Conservation (phyloP, 2,329 filamentous ascomycete species). For the Beauveria medogensis region DNA sequence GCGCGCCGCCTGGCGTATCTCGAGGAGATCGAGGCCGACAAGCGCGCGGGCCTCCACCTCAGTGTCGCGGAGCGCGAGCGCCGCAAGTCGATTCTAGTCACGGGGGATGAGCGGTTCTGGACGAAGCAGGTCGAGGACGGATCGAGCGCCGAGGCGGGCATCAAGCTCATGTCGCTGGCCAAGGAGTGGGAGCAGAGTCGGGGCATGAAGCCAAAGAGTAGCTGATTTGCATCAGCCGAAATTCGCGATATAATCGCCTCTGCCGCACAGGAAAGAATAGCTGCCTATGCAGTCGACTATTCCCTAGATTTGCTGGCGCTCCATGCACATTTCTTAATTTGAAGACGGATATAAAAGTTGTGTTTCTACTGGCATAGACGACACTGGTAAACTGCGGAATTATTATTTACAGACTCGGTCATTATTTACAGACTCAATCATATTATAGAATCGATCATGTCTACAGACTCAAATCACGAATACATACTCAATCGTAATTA, state of each 20-base stretch:
- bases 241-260: background rate
- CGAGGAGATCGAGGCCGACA: slow-evolving; percentile 33
- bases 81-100: slow-evolving; percentile 27
- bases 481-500: no score
- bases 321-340: no score
- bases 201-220: slow-evolving; percentile 6
- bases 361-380: no score
- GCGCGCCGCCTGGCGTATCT: slow-evolving; percentile 28
- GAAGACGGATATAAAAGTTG: no score
- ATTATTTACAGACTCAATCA: no score
- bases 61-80: slow-evolving; percentile 29
- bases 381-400: no score
- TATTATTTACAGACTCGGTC: no score
- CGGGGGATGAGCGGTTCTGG: slow-evolving; percentile 30
- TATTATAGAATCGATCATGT: no score
- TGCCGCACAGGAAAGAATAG: background rate
- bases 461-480: no score
- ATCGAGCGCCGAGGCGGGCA: slow-evolving; percentile 25
- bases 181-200: slow-evolving; percentile 10
- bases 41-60: slow-evolving; percentile 24
- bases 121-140: slow-evolving; percentile 34
- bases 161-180: slow-evolving; percentile 25
- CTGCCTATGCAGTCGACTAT: no score
- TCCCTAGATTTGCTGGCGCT: no score
- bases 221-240: background rate